Conservation (phyloP, 2,329 filamentous ascomycete species). For the Colletotrichum orbiculare region DNA sequence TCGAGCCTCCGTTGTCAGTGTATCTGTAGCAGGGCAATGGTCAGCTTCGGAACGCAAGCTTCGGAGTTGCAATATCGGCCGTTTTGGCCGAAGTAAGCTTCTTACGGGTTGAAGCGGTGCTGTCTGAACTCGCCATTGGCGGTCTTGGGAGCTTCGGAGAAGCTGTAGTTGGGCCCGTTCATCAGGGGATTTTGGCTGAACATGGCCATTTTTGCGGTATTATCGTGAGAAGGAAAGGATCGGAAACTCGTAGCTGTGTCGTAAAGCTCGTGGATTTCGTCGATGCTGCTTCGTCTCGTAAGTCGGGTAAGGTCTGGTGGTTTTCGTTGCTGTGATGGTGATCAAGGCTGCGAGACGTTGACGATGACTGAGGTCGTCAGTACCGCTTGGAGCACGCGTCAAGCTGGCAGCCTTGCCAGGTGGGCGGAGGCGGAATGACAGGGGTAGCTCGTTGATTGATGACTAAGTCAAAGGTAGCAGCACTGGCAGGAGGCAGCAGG, state of each 20-base stretch:
- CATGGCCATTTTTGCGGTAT: constrained; percentile 66
- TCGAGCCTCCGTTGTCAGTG: constrained; percentile 97
- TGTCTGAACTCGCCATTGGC: constrained; percentile 68
- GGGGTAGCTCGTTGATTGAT: constrained; percentile 49
- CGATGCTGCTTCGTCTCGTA: constrained; percentile 31
- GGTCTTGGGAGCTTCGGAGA: constrained; percentile 69
- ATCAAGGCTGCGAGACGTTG: constrained; percentile 24
- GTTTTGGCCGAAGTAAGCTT: constrained; percentile 13
- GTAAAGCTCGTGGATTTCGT: constrained; percentile 9
- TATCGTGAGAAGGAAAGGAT: constrained; percentile 20
- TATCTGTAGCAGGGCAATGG: constrained; percentile 68
- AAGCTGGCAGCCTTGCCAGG: constrained; percentile 63
- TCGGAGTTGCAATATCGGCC: neutral
- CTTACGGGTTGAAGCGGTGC: constrained; percentile 94
- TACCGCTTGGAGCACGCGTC: constrained; percentile 48
- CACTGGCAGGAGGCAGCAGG: constrained; percentile 12
- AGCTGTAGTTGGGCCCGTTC: constrained; percentile 77
- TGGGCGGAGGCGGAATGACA: constrained; percentile 37
- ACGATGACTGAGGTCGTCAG: constrained; percentile 42
- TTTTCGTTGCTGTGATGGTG: constrained; percentile 28
- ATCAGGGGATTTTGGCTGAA: constrained; percentile 77
- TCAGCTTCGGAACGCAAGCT: constrained; percentile 20
- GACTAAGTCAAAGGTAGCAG: constrained; percentile 51
- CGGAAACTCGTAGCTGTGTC: constrained; percentile 1
- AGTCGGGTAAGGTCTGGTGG: constrained; percentile 19